Base-by-base conservation (phyloP, 345 rosid genomes). In the Eucalyptus dawsonii region DNA sequence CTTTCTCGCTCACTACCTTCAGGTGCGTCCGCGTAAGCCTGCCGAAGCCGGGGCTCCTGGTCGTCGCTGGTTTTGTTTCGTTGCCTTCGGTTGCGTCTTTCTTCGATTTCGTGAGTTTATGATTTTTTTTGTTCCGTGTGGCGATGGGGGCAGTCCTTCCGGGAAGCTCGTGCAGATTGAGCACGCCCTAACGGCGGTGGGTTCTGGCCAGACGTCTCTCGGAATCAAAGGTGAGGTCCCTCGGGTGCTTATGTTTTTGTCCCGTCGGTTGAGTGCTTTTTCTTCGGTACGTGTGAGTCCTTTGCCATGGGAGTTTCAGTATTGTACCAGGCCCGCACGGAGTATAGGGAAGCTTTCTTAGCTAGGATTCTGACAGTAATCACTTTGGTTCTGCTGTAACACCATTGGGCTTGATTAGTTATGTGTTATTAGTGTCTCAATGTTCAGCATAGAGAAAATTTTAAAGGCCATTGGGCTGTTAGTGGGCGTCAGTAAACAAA, bases 151-250 rank as follows among this genome's bases (percentile, higher is more conserved):
- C 94, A 97, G 98, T 89, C 99, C 99, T 89, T 97, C 99, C 29
- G 99, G 99, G 24, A 97, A 97, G 97, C 97, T 97, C 42, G 99
- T 97, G 91, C 99, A 97, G 96, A 97, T 96, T 67, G 99, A 97
- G 90, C 99, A 97, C 89, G 99, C 99, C 53, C 90, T 97, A 88
- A 97, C 98, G 8, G 98, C 98, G 21, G 99, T 97, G 44, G 97
- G 99, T 72, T 97, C 99, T 15, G 98, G 99, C 27, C 99, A 97
- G 89, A 97, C 99, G 13, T 97, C 99, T 47, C 90, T 97, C 22
- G 99, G 99, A 31, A 97, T 97, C 90, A 96, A 96, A 94, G 99
- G 99, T 97, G 87, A 90, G 88, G 53, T 58, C 37, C 9, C 29
- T 11, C 9, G 29, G 40, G 50, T 87, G 62, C 9, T 34, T 56